A percentile compares a stretch with the other conserved stretches of the same genome.
phyloP scores from a whole-genome alignment of 2,329 filamentous ascomycete genomes.

The Colletotrichum nymphaeae region DNA sequence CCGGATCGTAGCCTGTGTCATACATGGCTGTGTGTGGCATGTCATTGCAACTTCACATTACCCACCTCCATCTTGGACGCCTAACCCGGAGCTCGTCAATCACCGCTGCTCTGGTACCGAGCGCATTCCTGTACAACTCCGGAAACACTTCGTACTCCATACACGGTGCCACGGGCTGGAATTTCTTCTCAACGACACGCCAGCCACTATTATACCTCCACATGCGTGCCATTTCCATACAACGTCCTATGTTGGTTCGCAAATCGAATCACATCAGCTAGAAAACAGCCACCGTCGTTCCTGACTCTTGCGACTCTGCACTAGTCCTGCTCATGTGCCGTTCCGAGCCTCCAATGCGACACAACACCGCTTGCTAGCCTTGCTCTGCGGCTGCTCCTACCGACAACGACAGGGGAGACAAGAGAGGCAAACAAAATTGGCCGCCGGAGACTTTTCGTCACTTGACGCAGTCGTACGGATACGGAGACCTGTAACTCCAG shows the following conservation, averaged over 20 bases:
- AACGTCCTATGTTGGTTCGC: not conserved
- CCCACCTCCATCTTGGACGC: not conserved
- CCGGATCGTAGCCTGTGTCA: not conserved
- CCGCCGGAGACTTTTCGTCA: not conserved
- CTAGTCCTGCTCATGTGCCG: slow-evolving; percentile 4
- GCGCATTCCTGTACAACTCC: not conserved
- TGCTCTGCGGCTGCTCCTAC: not conserved
- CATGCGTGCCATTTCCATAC: not conserved
- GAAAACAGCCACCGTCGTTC: slow-evolving; percentile 6
- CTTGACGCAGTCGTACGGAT: not conserved
- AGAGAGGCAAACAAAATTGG: not conserved
- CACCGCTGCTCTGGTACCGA: slow-evolving; percentile 10
- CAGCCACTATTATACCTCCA: not conserved
- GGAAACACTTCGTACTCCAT: not conserved
- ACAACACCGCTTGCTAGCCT: not conserved
- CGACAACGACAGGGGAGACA: not conserved
- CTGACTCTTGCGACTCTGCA: slow-evolving; percentile 6
- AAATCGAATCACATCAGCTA: slow-evolving; percentile 17
- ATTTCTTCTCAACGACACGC: not conserved
- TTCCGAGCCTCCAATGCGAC: slow-evolving; percentile 13
- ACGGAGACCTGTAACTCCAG: not conserved
- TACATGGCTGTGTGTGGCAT: not conserved
- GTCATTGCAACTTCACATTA: not conserved
- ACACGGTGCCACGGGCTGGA: not conserved
- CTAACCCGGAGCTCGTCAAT: not conserved